These are phyloP conservation scores for Eucalyptus shirleyi DNA, from an alignment of 345 rosid species.

Conservation along the genomic window DNA sequence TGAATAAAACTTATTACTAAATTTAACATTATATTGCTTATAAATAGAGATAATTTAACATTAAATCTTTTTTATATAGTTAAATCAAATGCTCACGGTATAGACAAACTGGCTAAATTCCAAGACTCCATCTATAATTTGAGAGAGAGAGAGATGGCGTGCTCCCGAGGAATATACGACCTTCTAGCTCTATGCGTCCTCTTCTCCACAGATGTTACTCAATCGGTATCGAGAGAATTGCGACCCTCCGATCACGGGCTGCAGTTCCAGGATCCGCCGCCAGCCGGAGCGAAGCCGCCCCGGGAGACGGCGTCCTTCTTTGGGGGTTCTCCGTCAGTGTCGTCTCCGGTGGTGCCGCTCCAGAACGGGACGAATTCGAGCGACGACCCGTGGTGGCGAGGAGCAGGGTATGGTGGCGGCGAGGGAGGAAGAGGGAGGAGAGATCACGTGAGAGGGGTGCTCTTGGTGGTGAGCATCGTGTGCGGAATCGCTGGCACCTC, in stretches of 20 bases:
- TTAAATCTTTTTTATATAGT: no score
- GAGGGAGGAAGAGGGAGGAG: not conserved
- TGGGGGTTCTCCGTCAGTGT: not conserved
- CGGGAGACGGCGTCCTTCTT: not conserved
- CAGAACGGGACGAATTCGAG: not conserved
- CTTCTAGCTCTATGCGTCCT: not conserved
- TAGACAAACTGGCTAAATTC: not conserved
- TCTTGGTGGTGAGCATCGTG: constrained; percentile 1
- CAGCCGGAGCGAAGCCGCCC: not conserved
- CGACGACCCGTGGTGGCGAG: not conserved
- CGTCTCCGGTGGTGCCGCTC: not conserved
- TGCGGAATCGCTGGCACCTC: constrained; percentile 2
- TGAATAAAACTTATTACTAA: not conserved
- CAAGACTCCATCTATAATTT: not conserved
- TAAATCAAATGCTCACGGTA: not conserved
- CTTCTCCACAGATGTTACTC: not conserved
- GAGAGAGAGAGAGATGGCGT: not conserved
- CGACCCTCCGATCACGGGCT: constrained; percentile 12
- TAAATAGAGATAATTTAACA: no score
- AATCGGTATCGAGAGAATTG: not conserved
- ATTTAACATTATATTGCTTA: no score
- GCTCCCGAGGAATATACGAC: not conserved
- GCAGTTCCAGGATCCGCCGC: not conserved
- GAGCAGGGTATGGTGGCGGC: not conserved
- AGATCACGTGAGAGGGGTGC: not conserved